Evolutionary conservation across 106 monocot species (phyloP), one percentile per base, ranked within the genome.

Genomic region (Dendrobium catenatum): DNA sequence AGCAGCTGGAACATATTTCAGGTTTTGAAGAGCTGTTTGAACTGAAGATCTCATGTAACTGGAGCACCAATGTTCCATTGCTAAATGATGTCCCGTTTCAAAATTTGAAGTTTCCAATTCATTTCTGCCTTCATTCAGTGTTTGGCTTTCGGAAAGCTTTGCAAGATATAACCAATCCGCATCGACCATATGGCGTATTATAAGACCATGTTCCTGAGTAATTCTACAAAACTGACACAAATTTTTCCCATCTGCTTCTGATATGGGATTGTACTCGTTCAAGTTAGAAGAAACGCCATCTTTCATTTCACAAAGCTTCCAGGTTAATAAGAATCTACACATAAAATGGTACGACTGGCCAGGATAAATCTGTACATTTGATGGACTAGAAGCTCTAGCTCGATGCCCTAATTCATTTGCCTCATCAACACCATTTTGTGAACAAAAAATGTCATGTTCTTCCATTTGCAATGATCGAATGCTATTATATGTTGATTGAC

Each of bases 121-220:
- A 55, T 47, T 16, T 13, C 81, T 13, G 66, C 2, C 44, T 44
- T 80, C 85, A 73, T 68, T 51, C 5, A 22, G 0, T 26, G 42
- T 20, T 46, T 79, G 43, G 10, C 55, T 79, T 47, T 89, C 84
- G 4, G 78, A 83, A 77, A 93, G 68, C 81, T 85, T 56, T 5
- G 86, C 83, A 55, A 99, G 91, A 90, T 88, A 93, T 58, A 99
- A 81, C 95, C 98, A 99, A 82, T 99, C 98, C 81, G 88, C 83
- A 88, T 99, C 95, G 31, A 92, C 90, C 94, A 97, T 94, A 49
- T 81, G 80, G 22, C 98, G 93, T 42, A 95, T 42, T 42, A 31
- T 42, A 78, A 85, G 59, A 73, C 76, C 44, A 15, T 1, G 73
- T 44, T 83, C 82, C 46, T 77, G 68, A 46, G n/a, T 73, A 61